Evolutionary conservation across 441 rosid genomes (phyloP).

Genomic region (Gossypium laxum): DNA sequence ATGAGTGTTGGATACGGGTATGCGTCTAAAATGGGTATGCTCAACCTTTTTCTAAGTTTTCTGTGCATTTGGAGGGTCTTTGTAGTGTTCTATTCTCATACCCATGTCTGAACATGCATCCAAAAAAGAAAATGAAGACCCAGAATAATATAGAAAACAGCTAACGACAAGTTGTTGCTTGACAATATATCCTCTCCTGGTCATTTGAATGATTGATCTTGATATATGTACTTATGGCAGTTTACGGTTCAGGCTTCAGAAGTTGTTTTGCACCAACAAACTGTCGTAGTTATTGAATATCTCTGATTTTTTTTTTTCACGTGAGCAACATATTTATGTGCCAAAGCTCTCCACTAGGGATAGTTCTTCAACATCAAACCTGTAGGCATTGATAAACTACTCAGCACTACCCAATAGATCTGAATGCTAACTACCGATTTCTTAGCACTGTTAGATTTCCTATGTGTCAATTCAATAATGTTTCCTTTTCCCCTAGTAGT

Average conservation of each 20-base stretch:
- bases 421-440: not conserved
- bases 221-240: not conserved
- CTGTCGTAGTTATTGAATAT: not conserved
- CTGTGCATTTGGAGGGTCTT: too few species aligned
- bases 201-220: not conserved
- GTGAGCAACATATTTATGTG: not conserved
- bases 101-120: too few species aligned
- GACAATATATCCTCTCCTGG: not conserved
- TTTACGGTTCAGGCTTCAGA: not conserved
- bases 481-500: not conserved
- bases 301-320: not conserved
- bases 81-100: too few species aligned
- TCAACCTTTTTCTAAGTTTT: too few species aligned
- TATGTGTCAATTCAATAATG: not conserved
- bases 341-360: not conserved
- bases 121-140: too few species aligned
- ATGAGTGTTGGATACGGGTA: too few species aligned
- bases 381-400: not conserved
- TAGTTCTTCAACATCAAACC: not conserved
- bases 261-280: not conserved
- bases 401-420: not conserved
- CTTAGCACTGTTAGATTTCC: not conserved
- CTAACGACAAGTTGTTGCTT: too few species aligned
- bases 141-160: too few species aligned
- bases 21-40: too few species aligned